Conservation (phyloP, 495 filamentous ascomycete genomes). For the Penicillium atrosanguineum region DNA sequence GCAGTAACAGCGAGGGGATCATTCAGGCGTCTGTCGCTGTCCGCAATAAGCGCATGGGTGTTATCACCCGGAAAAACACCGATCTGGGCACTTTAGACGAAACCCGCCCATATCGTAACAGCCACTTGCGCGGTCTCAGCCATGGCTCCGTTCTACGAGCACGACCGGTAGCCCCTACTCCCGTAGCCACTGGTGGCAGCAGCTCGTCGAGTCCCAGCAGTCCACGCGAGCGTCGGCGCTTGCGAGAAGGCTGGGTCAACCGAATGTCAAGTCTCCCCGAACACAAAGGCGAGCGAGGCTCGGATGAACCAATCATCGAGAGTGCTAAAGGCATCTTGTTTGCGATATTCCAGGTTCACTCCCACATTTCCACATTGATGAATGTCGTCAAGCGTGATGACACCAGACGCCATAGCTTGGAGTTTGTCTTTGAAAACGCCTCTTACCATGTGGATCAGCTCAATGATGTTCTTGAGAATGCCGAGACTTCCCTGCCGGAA, state of each 20-base stretch:
- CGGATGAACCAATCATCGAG: conserved; percentile 66
- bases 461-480: conserved; percentile 67
- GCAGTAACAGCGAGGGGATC: conserved; percentile 87
- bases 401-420: conserved; percentile 66
- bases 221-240: conserved; percentile 51
- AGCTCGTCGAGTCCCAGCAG: conserved; percentile 58
- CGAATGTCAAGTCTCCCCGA: conserved; percentile 83
- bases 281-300: conserved; percentile 61
- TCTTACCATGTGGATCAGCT: conserved; percentile 71
- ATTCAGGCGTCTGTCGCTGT: conserved; percentile 56
- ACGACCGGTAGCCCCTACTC: conserved; percentile 41
- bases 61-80: conserved; percentile 70
- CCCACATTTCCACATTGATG: conserved; percentile 68
- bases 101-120: conserved; percentile 66
- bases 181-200: conserved; percentile 23
- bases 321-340: conserved; percentile 86
- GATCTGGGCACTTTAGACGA: conserved; percentile 78
- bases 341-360: conserved; percentile 77
- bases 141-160: conserved; percentile 73
- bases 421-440: conserved; percentile 75
- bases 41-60: conserved; percentile 77
- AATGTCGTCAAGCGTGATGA: conserved; percentile 67
- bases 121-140: conserved; percentile 78
- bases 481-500: conserved; percentile 46
- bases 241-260: conserved; percentile 60